Percentiles rank a stretch among this genome's conserved stretches.
Evolutionary conservation across 2,329 filamentous ascomycete species (phyloP).

Genomic region (Cadophora gregata): DNA sequence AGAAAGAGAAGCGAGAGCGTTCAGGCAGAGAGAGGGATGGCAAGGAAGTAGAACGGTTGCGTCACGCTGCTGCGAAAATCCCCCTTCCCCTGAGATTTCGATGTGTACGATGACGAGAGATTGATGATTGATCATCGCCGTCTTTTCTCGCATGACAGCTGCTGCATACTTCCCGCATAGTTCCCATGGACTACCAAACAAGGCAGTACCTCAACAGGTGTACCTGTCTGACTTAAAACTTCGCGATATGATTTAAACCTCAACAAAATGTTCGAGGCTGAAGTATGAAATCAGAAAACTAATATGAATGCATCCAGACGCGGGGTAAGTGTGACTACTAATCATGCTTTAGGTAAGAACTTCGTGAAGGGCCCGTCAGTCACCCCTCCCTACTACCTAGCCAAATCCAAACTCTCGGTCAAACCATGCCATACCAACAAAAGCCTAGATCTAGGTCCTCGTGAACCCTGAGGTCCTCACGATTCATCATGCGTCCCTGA

Average conservation of each 20-base stretch:
- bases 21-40: not conserved
- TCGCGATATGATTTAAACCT: not conserved
- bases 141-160: not conserved
- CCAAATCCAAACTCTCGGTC: conserved; percentile 1
- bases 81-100: conserved; percentile 8
- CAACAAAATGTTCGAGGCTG: not conserved
- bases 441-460: not conserved
- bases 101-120: conserved; percentile 1
- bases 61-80: conserved; percentile 8
- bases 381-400: not conserved
- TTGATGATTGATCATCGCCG: not conserved
- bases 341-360: conserved; percentile 3
- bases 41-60: not conserved
- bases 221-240: not conserved
- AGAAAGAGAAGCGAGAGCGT: not conserved
- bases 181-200: not conserved
- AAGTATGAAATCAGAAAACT: not conserved
- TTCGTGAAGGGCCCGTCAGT: not conserved
- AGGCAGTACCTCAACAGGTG: not conserved
- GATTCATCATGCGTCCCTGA: not conserved
- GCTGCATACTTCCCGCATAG: not conserved
- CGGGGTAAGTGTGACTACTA: not conserved
- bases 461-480: too few relatives aligned
- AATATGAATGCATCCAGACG: not conserved
- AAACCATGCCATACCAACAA: not conserved